Conservation (phyloP, 2,329 filamentous ascomycete species). For the Gaeumannomyces tritici region DNA sequence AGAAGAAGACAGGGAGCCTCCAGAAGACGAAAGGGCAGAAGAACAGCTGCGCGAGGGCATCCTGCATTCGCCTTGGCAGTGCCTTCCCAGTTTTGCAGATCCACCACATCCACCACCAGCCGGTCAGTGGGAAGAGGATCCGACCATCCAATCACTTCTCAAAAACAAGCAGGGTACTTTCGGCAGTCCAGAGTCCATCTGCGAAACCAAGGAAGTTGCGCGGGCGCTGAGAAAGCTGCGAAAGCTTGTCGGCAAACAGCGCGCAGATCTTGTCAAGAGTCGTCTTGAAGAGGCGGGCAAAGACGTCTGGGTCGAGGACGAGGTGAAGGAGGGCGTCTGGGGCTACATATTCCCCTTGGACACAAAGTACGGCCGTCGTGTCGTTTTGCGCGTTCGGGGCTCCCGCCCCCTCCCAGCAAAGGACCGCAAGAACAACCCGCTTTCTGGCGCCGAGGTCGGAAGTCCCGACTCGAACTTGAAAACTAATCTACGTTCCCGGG, state of each 20-base stretch:
- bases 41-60: background rate
- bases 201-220: background rate
- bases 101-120: background rate
- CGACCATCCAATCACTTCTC: background rate
- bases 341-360: conserved; percentile 85
- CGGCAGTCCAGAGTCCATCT: background rate
- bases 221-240: background rate
- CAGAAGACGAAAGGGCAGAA: no score
- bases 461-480: conserved; percentile 26
- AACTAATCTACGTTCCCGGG: conserved; percentile 62
- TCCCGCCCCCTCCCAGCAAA: conserved; percentile 55
- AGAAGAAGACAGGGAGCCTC: background rate
- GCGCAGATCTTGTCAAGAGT: no score
- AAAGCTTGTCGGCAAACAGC: background rate
- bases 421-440: conserved; percentile 23
- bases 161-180: background rate
- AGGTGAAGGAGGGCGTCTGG: conserved; percentile 81
- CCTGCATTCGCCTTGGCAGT: background rate
- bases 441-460: conserved; percentile 42
- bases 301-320: conserved; percentile 77
- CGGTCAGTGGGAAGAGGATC: background rate
- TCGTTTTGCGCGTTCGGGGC: conserved; percentile 65
- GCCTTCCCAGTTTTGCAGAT: background rate
- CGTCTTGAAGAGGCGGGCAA: no score
- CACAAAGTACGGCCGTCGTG: conserved; percentile 54